Evolutionary conservation across 345 rosid genomes (phyloP).

Genomic region (Sonneratia caseolaris): DNA sequence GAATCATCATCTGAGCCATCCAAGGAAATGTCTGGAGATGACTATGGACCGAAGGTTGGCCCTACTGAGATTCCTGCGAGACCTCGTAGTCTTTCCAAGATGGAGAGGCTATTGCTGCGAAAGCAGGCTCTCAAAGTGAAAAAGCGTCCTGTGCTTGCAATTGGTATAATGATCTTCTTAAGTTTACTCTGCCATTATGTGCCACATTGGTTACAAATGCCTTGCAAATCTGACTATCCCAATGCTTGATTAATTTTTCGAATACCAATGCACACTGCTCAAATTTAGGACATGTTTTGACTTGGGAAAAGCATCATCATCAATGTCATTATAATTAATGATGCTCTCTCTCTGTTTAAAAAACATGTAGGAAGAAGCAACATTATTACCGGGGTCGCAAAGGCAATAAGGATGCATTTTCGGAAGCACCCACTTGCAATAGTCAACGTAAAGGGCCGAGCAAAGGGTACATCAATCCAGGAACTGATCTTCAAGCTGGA

Average conservation of each 20-base stretch:
- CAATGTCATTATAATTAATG: not conserved
- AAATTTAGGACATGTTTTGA: not conserved
- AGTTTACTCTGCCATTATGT: not conserved
- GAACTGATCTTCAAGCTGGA: conserved; percentile 75
- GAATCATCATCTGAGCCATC: conserved; percentile 7
- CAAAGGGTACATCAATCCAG: conserved; percentile 84
- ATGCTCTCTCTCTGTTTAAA: not conserved
- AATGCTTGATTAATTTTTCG: not conserved
- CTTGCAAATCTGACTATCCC: not conserved
- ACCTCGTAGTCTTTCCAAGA: conserved; percentile 48
- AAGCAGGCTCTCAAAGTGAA: conserved; percentile 82
- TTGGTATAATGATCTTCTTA: conserved; percentile 35
- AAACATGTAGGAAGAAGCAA: conserved; percentile 59
- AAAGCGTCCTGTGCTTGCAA: conserved; percentile 78
- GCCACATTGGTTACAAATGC: not conserved
- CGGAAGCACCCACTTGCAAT: conserved; percentile 72
- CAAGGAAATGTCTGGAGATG: conserved; percentile 15
- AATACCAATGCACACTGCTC: not conserved
- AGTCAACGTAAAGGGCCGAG: conserved; percentile 85
- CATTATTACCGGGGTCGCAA: conserved; percentile 66
- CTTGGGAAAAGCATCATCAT: not conserved
- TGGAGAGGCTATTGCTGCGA: conserved; percentile 76
- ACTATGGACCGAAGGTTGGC: not conserved
- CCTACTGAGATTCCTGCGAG: conserved; percentile 22
- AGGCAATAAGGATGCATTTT: conserved; percentile 61